Percentiles rank a stretch among this genome's conserved stretches.
phyloP scores from a whole-genome alignment of 345 rosid genomes.

The Geranium brycei region DNA sequence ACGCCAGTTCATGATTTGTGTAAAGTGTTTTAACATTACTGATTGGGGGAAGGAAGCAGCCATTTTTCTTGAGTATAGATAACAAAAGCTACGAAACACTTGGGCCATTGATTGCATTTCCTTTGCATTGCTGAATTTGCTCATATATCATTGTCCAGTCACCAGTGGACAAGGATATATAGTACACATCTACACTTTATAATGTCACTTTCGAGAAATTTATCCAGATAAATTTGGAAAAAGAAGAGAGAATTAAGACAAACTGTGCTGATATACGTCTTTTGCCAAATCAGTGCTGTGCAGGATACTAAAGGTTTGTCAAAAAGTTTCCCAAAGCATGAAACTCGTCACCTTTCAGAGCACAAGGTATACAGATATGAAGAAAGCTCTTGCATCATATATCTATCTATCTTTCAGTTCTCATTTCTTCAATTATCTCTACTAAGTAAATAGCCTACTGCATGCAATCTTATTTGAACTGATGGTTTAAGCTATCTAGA shows the following conservation, averaged over 20 bases:
- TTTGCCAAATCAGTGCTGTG: slow-evolving; percentile 28
- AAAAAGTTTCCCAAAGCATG: slow-evolving; percentile 49
- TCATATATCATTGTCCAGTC: neutral
- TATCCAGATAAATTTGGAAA: neutral
- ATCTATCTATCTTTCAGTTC: neutral
- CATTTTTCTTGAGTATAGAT: neutral
- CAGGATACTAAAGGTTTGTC: slow-evolving; percentile 47
- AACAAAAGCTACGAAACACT: neutral
- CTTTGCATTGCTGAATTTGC: slow-evolving; percentile 3
- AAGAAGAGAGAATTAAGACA: neutral
- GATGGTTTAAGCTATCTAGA: slow-evolving; percentile 28
- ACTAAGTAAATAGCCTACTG: no score
- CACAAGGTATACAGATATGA: slow-evolving; percentile 41
- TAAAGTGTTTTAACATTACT: no score
- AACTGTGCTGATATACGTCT: neutral
- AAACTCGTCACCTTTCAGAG: slow-evolving; percentile 57
- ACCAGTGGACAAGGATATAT: no score
- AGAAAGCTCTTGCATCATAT: neutral
- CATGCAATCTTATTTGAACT: slow-evolving; percentile 1
- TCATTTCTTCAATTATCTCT: neutral
- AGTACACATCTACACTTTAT: neutral
- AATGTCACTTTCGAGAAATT: neutral
- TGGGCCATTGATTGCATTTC: neutral
- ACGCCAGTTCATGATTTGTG: no score
- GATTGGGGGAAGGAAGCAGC: neutral